These are phyloP conservation scores for Syzygium malaccense DNA, from an alignment of 441 rosid species.

Conservation along the genomic window DNA sequence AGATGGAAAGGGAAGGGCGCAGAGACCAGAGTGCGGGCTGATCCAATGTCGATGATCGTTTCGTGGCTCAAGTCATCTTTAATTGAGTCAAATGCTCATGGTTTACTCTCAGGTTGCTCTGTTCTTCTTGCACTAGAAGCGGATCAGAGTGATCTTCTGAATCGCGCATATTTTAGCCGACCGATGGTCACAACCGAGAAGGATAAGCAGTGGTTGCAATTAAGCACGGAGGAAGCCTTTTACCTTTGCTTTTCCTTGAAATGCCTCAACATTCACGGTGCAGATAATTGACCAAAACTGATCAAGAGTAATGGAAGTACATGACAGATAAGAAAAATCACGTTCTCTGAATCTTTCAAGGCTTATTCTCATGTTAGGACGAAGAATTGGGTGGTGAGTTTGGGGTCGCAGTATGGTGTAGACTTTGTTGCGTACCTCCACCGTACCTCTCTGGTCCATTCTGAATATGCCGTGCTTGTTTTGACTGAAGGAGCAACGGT, in stretches of 20 bases:
- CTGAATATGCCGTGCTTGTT: slow-evolving; percentile 47
- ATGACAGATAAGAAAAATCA: slow-evolving; percentile 30
- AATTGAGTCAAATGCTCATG: slow-evolving; percentile 18
- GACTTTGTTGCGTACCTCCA: slow-evolving; percentile 58
- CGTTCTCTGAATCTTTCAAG: slow-evolving; percentile 41
- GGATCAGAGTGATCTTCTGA: slow-evolving; percentile 38
- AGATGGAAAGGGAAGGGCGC: slow-evolving; percentile 70
- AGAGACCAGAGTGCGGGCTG: slow-evolving; percentile 45
- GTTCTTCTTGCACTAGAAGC: slow-evolving; percentile 32
- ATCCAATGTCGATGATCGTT: slow-evolving; percentile 47
- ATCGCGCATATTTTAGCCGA: slow-evolving; percentile 44
- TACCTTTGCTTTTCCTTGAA: slow-evolving; percentile 35
- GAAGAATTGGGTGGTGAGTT: slow-evolving; percentile 61
- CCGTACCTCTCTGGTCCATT: slow-evolving; percentile 61
- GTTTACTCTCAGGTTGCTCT: slow-evolving; percentile 29
- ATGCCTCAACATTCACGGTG: slow-evolving; percentile 36
- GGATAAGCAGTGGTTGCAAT: slow-evolving; percentile 46
- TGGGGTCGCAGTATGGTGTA: slow-evolving; percentile 56
- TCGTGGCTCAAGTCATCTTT: slow-evolving; percentile 38
- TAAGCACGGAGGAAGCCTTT: slow-evolving; percentile 69
- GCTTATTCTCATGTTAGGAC: slow-evolving; percentile 48
- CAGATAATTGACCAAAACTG: slow-evolving; percentile 10
- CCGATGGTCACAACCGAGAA: slow-evolving; percentile 29
- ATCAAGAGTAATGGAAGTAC: slow-evolving; percentile 31
- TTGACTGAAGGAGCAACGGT: slow-evolving; percentile 38